These are phyloP conservation scores for Trichoderma breve DNA, from an alignment of 2,329 filamentous ascomycete species.

Conservation along the genomic window DNA sequence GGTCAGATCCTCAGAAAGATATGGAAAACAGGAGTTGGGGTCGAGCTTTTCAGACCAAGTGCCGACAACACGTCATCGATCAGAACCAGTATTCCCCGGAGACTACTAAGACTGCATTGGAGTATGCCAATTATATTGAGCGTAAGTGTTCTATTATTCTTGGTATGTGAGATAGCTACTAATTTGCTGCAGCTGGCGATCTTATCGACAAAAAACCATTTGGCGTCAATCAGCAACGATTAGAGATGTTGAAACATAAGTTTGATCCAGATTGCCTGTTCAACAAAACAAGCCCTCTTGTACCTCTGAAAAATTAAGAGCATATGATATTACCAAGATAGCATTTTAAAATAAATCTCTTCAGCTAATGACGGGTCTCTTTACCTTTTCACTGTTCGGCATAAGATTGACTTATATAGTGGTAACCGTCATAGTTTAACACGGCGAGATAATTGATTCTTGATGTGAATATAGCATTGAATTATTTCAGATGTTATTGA, in stretches of 20 bases:
- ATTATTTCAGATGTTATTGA: neutral
- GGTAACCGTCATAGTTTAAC: neutral
- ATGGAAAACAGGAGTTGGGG: conserved; percentile 6
- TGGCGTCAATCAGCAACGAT: neutral
- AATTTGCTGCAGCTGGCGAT: neutral
- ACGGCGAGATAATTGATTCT: neutral
- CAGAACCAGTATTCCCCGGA: neutral
- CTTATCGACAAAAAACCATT: neutral
- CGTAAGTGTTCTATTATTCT: neutral
- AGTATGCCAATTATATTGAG: conserved; percentile 13
- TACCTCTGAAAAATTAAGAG: neutral
- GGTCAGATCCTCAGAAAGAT: neutral
- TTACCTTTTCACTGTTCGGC: neutral
- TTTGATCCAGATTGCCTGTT: neutral
- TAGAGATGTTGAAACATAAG: neutral
- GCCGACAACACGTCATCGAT: neutral
- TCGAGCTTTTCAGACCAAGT: neutral
- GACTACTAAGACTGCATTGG: neutral
- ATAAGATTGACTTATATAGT: neutral
- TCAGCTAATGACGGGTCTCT: neutral
- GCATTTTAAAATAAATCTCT: neutral
- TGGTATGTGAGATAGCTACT: neutral
- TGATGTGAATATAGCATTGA: neutral
- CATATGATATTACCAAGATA: neutral
- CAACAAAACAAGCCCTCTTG: conserved; percentile 6